A percentile compares a stretch with the other conserved stretches of the same genome.
Conservation (phyloP, 768 basidiomycete species). For the Rhizopogon vesiculosus region DNA sequence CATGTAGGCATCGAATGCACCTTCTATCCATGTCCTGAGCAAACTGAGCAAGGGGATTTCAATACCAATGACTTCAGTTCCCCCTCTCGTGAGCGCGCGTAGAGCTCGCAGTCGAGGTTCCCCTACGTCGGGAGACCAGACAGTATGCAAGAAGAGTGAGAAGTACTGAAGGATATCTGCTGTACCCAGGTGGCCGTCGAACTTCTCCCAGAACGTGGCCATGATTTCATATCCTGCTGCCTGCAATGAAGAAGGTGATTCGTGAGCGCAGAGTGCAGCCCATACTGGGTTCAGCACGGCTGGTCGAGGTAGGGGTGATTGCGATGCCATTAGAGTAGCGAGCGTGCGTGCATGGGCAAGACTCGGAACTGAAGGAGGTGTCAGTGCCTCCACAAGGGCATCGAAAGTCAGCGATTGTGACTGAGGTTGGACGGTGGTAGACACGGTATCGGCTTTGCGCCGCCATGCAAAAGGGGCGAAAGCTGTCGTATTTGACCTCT, state of each 20-base stretch:
- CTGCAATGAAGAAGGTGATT: conserved; percentile 54
- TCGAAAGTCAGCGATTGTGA: conserved; percentile 33
- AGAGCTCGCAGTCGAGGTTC: conserved; percentile 68
- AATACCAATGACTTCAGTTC: conserved; percentile 58
- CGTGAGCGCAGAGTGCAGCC: conserved; percentile 48
- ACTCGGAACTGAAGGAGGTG: conserved; percentile 60
- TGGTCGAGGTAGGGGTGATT: conserved; percentile 52
- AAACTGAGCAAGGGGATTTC: conserved; percentile 52
- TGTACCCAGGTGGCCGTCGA: conserved; percentile 41
- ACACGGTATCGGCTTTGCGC: conserved; percentile 26
- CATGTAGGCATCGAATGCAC: conserved; percentile 52
- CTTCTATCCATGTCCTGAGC: conserved; percentile 62
- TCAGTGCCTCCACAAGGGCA: conserved; percentile 38
- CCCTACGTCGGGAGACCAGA: conserved; percentile 68
- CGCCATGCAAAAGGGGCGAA: conserved; percentile 40
- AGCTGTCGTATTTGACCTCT: conserved; percentile 38
- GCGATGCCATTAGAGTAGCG: conserved; percentile 42
- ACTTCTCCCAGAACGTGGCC: conserved; percentile 63
- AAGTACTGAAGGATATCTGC: conserved; percentile 62
- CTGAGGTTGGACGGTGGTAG: conserved; percentile 24
- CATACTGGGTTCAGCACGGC: conserved; percentile 57
- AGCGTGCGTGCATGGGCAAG: conserved; percentile 57
- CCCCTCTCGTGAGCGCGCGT: conserved; percentile 56
- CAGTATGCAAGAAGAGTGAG: conserved; percentile 49
- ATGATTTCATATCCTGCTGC: conserved; percentile 70